Conservation (phyloP, 2,329 filamentous ascomycete species). For the Pseudogymnoascus sp. region DNA sequence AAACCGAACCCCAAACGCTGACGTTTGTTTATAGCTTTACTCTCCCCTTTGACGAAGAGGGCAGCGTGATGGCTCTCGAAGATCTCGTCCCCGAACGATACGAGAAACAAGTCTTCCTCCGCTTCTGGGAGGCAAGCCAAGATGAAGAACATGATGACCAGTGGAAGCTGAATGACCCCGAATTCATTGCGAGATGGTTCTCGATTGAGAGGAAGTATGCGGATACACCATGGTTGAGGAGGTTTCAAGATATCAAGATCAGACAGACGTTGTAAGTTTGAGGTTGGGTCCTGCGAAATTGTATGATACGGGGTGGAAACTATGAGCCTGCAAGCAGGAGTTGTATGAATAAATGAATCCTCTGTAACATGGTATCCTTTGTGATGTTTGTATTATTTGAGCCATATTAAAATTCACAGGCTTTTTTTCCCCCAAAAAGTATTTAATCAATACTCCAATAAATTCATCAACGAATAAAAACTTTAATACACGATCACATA, state of each 20-base stretch:
- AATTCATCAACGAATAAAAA: not conserved
- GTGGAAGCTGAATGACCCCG: not conserved
- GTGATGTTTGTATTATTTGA: not conserved
- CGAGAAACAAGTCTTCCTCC: not conserved
- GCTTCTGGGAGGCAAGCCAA: not conserved
- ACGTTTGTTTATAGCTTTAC: not conserved
- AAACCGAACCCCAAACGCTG: not conserved
- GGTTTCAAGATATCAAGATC: not conserved
- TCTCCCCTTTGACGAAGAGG: not conserved
- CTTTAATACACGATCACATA: not conserved
- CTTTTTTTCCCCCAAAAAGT: not conserved
- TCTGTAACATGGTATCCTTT: not conserved
- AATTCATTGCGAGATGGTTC: slow-evolving; percentile 4
- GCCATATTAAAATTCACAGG: not conserved
- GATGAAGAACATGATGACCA: slow-evolving; percentile 2
- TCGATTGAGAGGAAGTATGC: not conserved
- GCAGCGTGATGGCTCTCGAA: not conserved
- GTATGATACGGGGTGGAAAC: not conserved
- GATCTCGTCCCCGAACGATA: not conserved
- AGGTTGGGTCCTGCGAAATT: not conserved
- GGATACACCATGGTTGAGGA: slow-evolving; percentile 3
- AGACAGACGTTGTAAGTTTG: not conserved
- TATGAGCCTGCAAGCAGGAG: not conserved
- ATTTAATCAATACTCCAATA: not conserved
- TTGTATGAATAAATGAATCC: not conserved